Base-by-base conservation (phyloP, 2,329 filamentous ascomycete genomes). In the Beauveria caledonica region DNA sequence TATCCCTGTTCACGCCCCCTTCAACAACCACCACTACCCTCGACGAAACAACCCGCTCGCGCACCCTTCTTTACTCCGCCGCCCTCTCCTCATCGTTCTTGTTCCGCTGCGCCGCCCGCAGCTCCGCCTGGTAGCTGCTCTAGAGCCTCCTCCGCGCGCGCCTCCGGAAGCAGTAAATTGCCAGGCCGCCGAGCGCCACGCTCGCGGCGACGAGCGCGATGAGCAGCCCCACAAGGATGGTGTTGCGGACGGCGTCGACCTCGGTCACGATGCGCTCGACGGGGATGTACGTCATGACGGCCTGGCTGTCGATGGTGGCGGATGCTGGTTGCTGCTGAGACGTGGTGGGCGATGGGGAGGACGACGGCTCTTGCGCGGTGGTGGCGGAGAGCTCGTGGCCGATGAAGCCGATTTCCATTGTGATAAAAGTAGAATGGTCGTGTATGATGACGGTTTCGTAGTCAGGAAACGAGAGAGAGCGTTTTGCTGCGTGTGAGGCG, bases 181-280 rank as follows among this genome's bases (percentile, higher is more conserved):
- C 29, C 17, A 58, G 46, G 36, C 33, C 40, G 46, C 56, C 56
- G n/a, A 58, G 36, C 46, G 39, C 48, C 11, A 59, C 39, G 57
- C 48, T 59, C 11, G 25, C 57, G 23, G 39, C 57, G 27, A 39
- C 48, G 48, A 52, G 39, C 11, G 25, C 48, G 19, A 59, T 27
- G 15, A 59, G 57, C 4, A 59, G 48, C 13, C 33, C 48, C 13
- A 59, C 57, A 39, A 59, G 46, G 39, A 59, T 7, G 15, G 57
- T 59, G 48, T 59, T 59, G 27, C 52, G 57, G 1, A 21, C 40
- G 49, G 58, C 58, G 40, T 54, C 58, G 40, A 9, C 39, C 25
- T 59, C 48, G 39, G 36, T 10, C 39, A 48, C 13, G 40, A 42
- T 21, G 11, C 13, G 2, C n/a, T 39, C 25, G 57, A 46, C 19